Conservation (phyloP, 352 stramenopile genomes). For the Aphanomyces astaci region DNA sequence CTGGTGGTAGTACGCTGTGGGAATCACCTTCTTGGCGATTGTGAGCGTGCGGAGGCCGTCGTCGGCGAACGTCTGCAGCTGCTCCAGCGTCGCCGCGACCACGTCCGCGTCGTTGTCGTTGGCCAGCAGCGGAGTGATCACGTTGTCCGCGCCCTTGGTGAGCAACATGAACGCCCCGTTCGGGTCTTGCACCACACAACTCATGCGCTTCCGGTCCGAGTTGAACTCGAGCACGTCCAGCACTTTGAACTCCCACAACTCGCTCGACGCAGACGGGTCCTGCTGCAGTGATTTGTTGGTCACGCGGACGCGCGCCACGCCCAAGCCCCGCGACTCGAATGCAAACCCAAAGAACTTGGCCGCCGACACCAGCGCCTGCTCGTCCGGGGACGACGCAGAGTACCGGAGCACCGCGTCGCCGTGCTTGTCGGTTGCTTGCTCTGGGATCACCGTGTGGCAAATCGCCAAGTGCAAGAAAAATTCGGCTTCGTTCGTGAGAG, state of each 20-base stretch:
- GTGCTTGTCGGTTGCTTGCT: conserved; percentile 69
- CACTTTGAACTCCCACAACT: conserved; percentile 51
- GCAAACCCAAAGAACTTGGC: conserved; percentile 66
- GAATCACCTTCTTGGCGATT: conserved; percentile 59
- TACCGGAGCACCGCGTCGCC: conserved; percentile 54
- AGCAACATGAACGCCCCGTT: conserved; percentile 61
- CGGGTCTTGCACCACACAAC: conserved; percentile 58
- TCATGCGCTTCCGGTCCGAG: conserved; percentile 79
- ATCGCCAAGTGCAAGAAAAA: conserved; percentile 70
- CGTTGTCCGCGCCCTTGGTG: conserved; percentile 88
- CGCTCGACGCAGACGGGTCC: conserved; percentile 32
- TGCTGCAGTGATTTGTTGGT: conserved; percentile 36
- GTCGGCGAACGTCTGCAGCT: conserved; percentile 68
- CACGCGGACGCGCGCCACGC: conserved; percentile 47
- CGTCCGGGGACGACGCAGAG: conserved; percentile 75
- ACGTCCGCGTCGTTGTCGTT: conserved; percentile 29
- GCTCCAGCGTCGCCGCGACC: conserved; percentile 32
- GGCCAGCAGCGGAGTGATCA: conserved; percentile 81
- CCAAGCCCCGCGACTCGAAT: conserved; percentile 60
- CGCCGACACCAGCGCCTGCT: conserved; percentile 78
- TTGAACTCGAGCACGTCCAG: conserved; percentile 96
- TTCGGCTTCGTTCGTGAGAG: conserved; percentile 39
- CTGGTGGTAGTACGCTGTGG: conserved; percentile 39
- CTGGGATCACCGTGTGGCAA: conserved; percentile 96
- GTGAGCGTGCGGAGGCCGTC: conserved; percentile 82